phyloP scores from a whole-genome alignment of 2,329 filamentous ascomycete species.

The Beauveria australis region DNA sequence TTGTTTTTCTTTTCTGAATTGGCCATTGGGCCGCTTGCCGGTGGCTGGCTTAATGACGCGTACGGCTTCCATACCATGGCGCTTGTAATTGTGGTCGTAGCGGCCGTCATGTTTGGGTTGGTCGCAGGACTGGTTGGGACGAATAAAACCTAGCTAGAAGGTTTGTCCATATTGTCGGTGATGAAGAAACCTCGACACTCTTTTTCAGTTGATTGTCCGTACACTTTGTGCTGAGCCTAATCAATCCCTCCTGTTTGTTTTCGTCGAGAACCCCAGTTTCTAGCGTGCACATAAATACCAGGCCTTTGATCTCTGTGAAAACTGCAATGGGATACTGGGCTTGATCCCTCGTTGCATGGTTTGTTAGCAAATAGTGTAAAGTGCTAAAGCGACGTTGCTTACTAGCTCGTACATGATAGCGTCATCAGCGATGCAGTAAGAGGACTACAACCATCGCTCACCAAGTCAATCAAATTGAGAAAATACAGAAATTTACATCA shows the following conservation, averaged over 20 bases:
- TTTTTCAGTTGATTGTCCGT: too few species aligned
- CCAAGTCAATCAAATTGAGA: background rate
- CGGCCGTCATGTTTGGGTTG: background rate
- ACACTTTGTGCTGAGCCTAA: too few species aligned
- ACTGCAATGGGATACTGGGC: too few species aligned
- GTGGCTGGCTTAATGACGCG: background rate
- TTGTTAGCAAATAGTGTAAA: too few species aligned
- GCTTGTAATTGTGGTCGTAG: background rate
- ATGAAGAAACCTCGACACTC: too few species aligned
- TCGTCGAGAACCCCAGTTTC: too few species aligned
- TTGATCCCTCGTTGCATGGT: too few species aligned
- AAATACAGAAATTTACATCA: background rate
- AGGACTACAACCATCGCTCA: background rate
- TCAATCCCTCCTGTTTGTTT: too few species aligned
- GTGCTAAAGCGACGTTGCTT: too few species aligned
- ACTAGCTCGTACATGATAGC: constrained; percentile 1
- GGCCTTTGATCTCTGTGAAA: too few species aligned
- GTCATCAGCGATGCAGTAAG: background rate
- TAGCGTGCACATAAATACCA: too few species aligned
- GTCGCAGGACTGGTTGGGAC: background rate
- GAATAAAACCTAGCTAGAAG: background rate
- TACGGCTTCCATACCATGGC: background rate
- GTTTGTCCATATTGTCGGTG: too few species aligned
- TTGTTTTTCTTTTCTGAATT: constrained; percentile 7
- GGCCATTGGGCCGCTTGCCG: constrained; percentile 5